These are phyloP conservation scores for Cylindrotheca fusiformis DNA, from an alignment of 108 stramenopile species.

Conservation along the genomic window DNA sequence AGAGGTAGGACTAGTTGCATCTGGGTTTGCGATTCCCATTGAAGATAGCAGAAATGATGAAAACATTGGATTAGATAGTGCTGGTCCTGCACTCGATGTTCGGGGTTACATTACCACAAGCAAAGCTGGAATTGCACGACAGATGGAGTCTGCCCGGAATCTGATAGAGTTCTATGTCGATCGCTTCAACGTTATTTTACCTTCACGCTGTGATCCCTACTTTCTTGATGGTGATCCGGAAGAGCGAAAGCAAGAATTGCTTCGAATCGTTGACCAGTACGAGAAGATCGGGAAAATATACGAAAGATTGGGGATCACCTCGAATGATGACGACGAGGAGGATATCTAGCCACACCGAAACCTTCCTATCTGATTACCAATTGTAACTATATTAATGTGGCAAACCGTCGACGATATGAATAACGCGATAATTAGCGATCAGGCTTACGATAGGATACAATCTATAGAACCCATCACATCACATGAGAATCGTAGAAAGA, in stretches of 20 bases:
- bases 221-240: slow-evolving; percentile 40
- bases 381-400: too few relatives aligned
- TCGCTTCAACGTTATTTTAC: slow-evolving; percentile 64
- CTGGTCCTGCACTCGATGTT: slow-evolving; percentile 71
- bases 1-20: slow-evolving; percentile 54
- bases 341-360: slow-evolving; percentile 1
- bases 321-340: slow-evolving; percentile 1
- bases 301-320: slow-evolving; percentile 43
- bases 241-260: slow-evolving; percentile 25
- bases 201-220: slow-evolving; percentile 71
- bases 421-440: too few relatives aligned
- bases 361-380: not conserved
- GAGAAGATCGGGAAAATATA: slow-evolving; percentile 50
- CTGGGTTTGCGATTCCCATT: slow-evolving; percentile 76
- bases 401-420: too few relatives aligned
- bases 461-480: too few relatives aligned
- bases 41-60: slow-evolving; percentile 58
- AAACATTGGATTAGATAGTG: slow-evolving; percentile 23
- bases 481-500: too few relatives aligned
- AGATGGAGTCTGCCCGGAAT: slow-evolving; percentile 67
- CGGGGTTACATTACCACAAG: slow-evolving; percentile 80
- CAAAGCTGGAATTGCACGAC: slow-evolving; percentile 53
- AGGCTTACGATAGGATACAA: too few relatives aligned
- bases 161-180: slow-evolving; percentile 65
- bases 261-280: slow-evolving; percentile 40